Conservation (phyloP, 2,329 filamentous ascomycete species). For the Beauveria scarabaeidicola region DNA sequence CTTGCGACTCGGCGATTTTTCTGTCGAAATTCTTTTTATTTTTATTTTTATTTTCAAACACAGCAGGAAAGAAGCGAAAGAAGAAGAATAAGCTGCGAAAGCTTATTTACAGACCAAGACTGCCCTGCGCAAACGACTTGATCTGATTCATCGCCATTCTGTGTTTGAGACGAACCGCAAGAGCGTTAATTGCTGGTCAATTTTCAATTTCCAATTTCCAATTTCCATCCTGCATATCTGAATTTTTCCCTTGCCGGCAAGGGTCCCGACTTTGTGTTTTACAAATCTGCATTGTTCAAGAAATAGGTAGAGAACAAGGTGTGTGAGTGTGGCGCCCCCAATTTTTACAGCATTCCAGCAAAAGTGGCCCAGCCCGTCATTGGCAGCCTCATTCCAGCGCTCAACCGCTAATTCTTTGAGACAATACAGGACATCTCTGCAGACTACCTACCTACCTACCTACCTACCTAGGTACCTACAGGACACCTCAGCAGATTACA, state of each 20-base stretch:
- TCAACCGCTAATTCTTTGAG: neutral
- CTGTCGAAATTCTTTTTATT: no score
- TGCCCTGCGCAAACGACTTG: neutral
- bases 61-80: no score
- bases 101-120: neutral
- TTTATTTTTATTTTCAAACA: neutral
- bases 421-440: no score
- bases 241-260: no score
- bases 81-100: neutral
- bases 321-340: neutral
- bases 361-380: neutral
- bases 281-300: neutral
- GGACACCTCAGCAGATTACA: neutral
- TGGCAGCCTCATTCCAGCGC: conserved; percentile 3
- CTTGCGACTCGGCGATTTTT: neutral
- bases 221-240: neutral
- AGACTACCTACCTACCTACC: no score
- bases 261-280: neutral
- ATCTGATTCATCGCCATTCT: neutral
- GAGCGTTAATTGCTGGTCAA: neutral
- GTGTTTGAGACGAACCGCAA: neutral
- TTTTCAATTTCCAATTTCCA: neutral
- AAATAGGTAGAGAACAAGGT: neutral
- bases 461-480: no score
- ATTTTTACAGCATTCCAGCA: neutral